Conservation (phyloP, 2,329 filamentous ascomycete species). For the Cladosporium sp. region DNA sequence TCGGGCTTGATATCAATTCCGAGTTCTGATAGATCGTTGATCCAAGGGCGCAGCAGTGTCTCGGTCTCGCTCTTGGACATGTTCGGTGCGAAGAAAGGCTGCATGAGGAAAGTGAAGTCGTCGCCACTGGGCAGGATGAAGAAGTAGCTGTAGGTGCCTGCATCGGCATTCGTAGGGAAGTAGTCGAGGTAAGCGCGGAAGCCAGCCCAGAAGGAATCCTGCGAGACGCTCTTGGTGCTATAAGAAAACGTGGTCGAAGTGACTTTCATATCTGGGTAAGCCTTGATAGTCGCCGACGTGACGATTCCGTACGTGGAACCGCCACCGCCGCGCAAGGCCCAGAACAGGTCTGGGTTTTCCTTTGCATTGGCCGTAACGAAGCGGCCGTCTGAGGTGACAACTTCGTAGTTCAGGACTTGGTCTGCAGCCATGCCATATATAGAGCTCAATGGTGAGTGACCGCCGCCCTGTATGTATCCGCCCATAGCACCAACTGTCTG, state of each 20-base stretch:
- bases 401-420: constrained; percentile 16
- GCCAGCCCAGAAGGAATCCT: constrained; percentile 23
- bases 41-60: constrained; percentile 20
- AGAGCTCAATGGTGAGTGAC: constrained; percentile 18
- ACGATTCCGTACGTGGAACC: constrained; percentile 26
- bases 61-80: constrained; percentile 7
- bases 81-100: constrained; percentile 29
- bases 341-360: constrained; percentile 25
- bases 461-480: constrained; percentile 23
- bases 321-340: constrained; percentile 35
- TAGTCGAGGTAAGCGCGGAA: constrained; percentile 25
- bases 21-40: constrained; percentile 2
- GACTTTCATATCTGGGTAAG: constrained; percentile 13
- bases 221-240: constrained; percentile 24
- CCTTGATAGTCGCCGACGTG: constrained; percentile 14
- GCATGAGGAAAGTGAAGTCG: constrained; percentile 27
- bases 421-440: constrained; percentile 18
- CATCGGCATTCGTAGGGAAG: constrained; percentile 18
- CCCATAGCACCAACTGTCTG: constrained; percentile 22
- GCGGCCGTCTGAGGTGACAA: constrained; percentile 6
- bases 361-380: constrained; percentile 7
- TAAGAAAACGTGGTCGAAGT: constrained; percentile 13
- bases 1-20: not conserved
- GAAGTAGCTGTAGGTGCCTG: constrained; percentile 13
- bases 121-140: constrained; percentile 5